phyloP scores from a whole-genome alignment of 1,284 basidiomycete genomes.

The Trichosporon sp. region DNA sequence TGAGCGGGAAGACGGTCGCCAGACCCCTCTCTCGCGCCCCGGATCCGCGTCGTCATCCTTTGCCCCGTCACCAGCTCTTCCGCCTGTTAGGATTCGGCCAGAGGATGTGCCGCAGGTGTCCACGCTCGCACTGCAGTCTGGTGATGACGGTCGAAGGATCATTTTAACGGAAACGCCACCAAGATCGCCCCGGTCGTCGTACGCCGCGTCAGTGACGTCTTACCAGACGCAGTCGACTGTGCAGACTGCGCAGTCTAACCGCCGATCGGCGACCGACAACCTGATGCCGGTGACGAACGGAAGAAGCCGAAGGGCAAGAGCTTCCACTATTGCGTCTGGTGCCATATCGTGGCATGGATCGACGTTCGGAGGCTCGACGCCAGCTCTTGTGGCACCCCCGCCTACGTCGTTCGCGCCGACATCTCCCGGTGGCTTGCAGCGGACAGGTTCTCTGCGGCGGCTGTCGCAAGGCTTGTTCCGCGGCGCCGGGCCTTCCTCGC shows the following conservation, averaged over 20 bases:
- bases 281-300: constrained; percentile 14
- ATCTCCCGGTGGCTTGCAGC: constrained; percentile 15
- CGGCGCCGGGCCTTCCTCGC: constrained; percentile 36
- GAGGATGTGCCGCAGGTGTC: constrained; percentile 35
- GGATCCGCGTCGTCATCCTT: constrained; percentile 42
- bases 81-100: constrained; percentile 29
- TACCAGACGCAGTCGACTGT: constrained; percentile 22
- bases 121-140: constrained; percentile 32
- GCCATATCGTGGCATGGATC: constrained; percentile 25
- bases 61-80: constrained; percentile 33
- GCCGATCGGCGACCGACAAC: constrained; percentile 23
- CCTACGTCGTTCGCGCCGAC: constrained; percentile 31
- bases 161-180: constrained; percentile 34
- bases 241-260: constrained; percentile 22
- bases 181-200: constrained; percentile 43
- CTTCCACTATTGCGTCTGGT: constrained; percentile 28
- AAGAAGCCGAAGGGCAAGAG: constrained; percentile 23
- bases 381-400: constrained; percentile 38
- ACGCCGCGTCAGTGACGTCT: constrained; percentile 33
- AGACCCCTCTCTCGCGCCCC: constrained; percentile 21
- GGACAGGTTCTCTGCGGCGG: constrained; percentile 44
- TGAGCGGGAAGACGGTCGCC: constrained; percentile 34
- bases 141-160: constrained; percentile 32
- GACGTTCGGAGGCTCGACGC: constrained; percentile 18
- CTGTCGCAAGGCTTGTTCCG: constrained; percentile 47